These are phyloP conservation scores for Linanthus parryae DNA, from an alignment of 148 eudicot species.

Conservation along the genomic window DNA sequence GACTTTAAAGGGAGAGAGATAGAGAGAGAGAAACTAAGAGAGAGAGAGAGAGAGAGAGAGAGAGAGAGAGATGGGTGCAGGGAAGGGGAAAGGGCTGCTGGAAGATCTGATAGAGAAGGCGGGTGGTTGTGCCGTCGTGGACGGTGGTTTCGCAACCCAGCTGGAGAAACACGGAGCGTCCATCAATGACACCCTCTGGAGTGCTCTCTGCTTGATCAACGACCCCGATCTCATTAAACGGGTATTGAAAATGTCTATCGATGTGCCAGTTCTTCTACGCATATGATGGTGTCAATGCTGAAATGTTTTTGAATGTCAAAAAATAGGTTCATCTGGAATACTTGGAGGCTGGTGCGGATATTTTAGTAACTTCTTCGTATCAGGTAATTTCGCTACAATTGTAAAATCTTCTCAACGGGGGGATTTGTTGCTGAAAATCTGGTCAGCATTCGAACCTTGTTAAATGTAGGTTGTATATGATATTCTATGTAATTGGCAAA, in stretches of 20 bases:
- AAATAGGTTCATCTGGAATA: conserved; percentile 81
- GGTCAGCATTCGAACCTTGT: too few species aligned
- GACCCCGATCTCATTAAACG: conserved; percentile 52
- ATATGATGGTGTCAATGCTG: background rate
- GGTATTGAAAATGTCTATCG: conserved; percentile 20
- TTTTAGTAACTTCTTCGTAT: conserved; percentile 75
- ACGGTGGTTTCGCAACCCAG: conserved; percentile 79
- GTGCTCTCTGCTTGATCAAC: conserved; percentile 66
- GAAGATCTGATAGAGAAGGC: conserved; percentile 55
- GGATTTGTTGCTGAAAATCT: too few species aligned
- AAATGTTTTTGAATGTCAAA: background rate
- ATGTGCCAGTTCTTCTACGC: too few species aligned
- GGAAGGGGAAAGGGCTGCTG: conserved; percentile 25
- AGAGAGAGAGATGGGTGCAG: conserved; percentile 17
- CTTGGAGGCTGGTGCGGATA: conserved; percentile 85
- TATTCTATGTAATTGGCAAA: too few species aligned
- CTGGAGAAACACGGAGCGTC: conserved; percentile 68
- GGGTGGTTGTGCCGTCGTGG: conserved; percentile 74
- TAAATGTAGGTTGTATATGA: too few species aligned
- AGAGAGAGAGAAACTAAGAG: too few species aligned
- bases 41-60: conserved; percentile 11
- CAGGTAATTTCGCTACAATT: too few species aligned
- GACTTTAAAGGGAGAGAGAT: too few species aligned
- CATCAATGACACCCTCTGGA: conserved; percentile 74
- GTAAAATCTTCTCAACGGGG: too few species aligned